These are phyloP conservation scores for Solanum hybrid DNA, from an alignment of 305 asterid genomes.

Conservation along the genomic window DNA sequence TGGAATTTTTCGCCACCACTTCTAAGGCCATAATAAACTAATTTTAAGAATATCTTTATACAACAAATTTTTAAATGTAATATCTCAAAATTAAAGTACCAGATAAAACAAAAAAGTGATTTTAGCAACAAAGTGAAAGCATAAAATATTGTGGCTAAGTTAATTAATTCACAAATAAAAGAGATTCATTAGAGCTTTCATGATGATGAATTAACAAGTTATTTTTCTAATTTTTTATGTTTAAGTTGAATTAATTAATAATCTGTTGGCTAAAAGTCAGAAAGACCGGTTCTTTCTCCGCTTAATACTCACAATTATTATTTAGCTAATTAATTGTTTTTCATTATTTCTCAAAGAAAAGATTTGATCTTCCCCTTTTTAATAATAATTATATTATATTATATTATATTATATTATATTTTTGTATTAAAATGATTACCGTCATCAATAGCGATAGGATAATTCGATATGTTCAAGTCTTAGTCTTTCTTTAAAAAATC, in stretches of 20 bases:
- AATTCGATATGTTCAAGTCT: neutral
- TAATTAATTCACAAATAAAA: neutral
- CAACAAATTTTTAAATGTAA: neutral
- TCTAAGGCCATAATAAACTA: neutral
- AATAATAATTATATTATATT: neutral
- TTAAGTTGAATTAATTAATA: neutral
- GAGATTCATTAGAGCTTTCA: neutral
- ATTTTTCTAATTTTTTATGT: neutral
- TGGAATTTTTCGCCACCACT: neutral
- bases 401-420: no score
- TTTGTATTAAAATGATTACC: neutral
- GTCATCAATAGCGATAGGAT: neutral
- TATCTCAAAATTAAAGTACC: neutral
- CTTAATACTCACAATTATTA: neutral
- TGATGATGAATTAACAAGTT: neutral
- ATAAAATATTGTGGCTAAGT: neutral
- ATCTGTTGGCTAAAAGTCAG: neutral
- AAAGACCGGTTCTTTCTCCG: slow-evolving; percentile 3
- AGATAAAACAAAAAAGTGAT: neutral
- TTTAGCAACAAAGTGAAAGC: neutral
- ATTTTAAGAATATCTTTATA: neutral
- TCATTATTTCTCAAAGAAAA: neutral
- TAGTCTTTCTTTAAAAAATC: neutral
- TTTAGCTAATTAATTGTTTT: neutral
- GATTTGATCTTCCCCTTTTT: neutral